Conservation (phyloP, 306 rosid genomes). For the Citrullus amarus region DNA sequence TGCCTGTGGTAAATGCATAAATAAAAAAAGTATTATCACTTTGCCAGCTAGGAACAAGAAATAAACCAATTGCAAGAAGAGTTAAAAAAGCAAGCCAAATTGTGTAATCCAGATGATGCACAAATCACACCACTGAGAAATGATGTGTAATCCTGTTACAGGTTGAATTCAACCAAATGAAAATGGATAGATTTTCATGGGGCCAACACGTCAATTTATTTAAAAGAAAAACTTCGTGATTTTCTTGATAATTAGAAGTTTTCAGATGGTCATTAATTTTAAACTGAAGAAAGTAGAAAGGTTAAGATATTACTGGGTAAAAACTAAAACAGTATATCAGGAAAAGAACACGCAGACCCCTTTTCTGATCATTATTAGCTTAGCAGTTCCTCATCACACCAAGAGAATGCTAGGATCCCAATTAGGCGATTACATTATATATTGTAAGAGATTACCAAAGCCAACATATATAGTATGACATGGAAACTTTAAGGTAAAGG, state of each 20-base stretch:
- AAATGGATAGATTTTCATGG: background rate
- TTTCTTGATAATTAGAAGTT: background rate
- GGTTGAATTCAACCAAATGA: background rate
- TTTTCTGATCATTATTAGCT: background rate
- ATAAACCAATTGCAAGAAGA: background rate
- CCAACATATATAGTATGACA: background rate
- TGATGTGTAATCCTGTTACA: background rate
- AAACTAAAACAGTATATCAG: background rate
- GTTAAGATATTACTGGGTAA: background rate
- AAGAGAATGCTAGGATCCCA: background rate
- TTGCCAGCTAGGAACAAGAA: background rate
- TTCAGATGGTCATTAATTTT: background rate
- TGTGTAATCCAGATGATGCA: background rate
- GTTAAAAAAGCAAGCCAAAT: background rate
- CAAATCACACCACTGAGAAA: background rate
- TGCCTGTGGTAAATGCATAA: slow-evolving; percentile 37
- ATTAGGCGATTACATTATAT: background rate
- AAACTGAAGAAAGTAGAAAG: background rate
- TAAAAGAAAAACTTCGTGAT: background rate
- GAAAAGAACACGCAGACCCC: background rate
- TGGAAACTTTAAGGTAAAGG: background rate
- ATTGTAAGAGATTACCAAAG: background rate
- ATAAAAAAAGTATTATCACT: background rate
- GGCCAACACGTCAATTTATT: background rate
- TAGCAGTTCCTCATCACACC: background rate